These are phyloP conservation scores for Colletotrichum destructivum DNA, from an alignment of 2,329 filamentous ascomycete species.

Conservation along the genomic window DNA sequence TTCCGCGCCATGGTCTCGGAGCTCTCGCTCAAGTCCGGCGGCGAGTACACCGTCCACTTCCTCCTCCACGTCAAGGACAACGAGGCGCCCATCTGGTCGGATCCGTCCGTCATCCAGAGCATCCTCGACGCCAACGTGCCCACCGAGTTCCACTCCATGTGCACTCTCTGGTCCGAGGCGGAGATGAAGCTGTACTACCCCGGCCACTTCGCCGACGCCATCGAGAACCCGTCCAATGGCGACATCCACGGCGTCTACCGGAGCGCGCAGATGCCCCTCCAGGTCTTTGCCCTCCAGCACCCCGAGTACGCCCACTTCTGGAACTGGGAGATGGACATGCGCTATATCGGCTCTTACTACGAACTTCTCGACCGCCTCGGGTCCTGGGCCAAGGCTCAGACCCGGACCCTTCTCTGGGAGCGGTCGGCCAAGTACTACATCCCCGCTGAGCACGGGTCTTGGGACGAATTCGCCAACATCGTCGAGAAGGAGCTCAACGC, in stretches of 20 bases:
- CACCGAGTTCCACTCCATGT: conserved; percentile 84
- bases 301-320: conserved; percentile 78
- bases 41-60: conserved; percentile 87
- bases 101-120: conserved; percentile 79
- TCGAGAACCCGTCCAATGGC: conserved; percentile 69
- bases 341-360: conserved; percentile 77
- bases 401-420: conserved; percentile 83
- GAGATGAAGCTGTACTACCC: conserved; percentile 87
- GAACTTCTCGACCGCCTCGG: conserved; percentile 80
- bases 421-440: conserved; percentile 84
- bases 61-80: conserved; percentile 88
- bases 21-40: conserved; percentile 81
- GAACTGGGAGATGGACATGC: conserved; percentile 81
- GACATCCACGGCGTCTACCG: conserved; percentile 80
- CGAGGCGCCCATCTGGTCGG: conserved; percentile 85
- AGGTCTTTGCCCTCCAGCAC: conserved; percentile 75
- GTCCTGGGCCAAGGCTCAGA: conserved; percentile 77
- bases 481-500: conserved; percentile 73
- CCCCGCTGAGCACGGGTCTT: conserved; percentile 77
- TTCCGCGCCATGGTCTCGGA: conserved; percentile 87
- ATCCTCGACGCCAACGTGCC: conserved; percentile 78
- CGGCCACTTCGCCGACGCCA: conserved; percentile 78
- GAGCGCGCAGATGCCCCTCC: conserved; percentile 73
- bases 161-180: conserved; percentile 86
- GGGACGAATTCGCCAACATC: conserved; percentile 79